Evolutionary conservation across 495 filamentous ascomycete species (phyloP), one percentile per base, ranked within the genome.

Genomic region (Cladorrhinum samala): DNA sequence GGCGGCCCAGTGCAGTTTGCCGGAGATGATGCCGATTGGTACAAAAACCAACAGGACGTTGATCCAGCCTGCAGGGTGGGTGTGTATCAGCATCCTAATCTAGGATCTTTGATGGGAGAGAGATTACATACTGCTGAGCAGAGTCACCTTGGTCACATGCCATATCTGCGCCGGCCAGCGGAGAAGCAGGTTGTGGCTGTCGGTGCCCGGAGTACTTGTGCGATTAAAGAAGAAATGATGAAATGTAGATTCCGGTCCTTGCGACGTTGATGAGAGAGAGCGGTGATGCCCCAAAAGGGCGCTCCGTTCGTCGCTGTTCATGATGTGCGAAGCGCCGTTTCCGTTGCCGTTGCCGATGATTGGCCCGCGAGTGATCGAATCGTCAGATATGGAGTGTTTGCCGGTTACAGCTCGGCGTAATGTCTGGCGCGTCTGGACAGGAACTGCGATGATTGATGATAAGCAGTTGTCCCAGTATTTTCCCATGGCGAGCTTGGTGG

Each of bases 41-140:
- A 97, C 93, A 63, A 94, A 93, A 50, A 96, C 67, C 50, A 98
- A 78, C 3, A 98, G 75, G 23, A 93, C 56, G 65, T 96, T 97
- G 66, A 93, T 84, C 68, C 88, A 90, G 63, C 88, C 76, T 77
- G 43, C 4, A n/a, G n/a, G 18, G 24, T 30, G 23, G 24, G 33
- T 4, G 8, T 21, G 61, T 48, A 63, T 62, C 7, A 46, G 27
- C n/a, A n/a, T n/a, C n/a, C n/a, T n/a, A n/a, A n/a, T n/a, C n/a
- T n/a, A n/a, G n/a, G n/a, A n/a, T n/a, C n/a, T n/a, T n/a, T n/a
- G n/a, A n/a, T n/a, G n/a, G n/a, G n/a, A n/a, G n/a, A 11, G 41
- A 40, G n/a, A 24, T 55, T 66, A 71, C 74, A 43, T 69, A 76
- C 74, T 81, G 64, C 79, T 83, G 46, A 76, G 49, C 42, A 83